Evolutionary conservation across 257 asterid species (phyloP), one percentile per base, ranked within the genome.

Genomic region (Leptodermis oblonga): DNA sequence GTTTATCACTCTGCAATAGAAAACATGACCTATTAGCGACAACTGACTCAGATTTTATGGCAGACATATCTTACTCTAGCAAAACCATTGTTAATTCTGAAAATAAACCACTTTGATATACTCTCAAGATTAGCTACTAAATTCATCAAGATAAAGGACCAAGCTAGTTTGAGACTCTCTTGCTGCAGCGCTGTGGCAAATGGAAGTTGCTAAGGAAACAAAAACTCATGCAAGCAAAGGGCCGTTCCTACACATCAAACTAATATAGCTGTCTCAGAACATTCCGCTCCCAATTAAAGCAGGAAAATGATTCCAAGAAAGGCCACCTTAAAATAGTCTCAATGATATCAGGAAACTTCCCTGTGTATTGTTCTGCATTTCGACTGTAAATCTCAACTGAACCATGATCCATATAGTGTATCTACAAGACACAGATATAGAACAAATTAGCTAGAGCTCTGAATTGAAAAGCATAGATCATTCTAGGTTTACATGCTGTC

Each of bases 341-440:
- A 62, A 88, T 89, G 68, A 91, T 96, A 76, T 94, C 98, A 26
- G 97, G 99, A 82, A 86, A 94, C 75, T 94, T 94, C 77, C 93
- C 98, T 55, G 99, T 91, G 80, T 87, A 89, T 72, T 93, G 72
- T 76, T 94, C 99, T 7, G 97, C 95, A 75, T 89, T 94, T 78
- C 99, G 85, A 90, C 99, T 89, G 82, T 91, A 94, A 82, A 94
- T 91, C 88, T 91, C 99, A 71, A 87, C 96, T 37, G 89, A 75
- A 69, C 97, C 98, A 78, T 87, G 62, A 78, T 85, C 99, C 96
- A 86, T 42, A 74, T 80, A 86, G 76, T 91, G 97, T 75, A 91
- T 87, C 99, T 94, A 77, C 65, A 81, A 62, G 51, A 23, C 5
- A 60, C 4, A 37, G 61, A 64, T 6, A 67, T 10, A 70, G 31